A percentile compares a stretch with the other conserved stretches of the same genome.
phyloP scores from a whole-genome alignment of 345 rosid species.

The Odontarrhena argentea region DNA sequence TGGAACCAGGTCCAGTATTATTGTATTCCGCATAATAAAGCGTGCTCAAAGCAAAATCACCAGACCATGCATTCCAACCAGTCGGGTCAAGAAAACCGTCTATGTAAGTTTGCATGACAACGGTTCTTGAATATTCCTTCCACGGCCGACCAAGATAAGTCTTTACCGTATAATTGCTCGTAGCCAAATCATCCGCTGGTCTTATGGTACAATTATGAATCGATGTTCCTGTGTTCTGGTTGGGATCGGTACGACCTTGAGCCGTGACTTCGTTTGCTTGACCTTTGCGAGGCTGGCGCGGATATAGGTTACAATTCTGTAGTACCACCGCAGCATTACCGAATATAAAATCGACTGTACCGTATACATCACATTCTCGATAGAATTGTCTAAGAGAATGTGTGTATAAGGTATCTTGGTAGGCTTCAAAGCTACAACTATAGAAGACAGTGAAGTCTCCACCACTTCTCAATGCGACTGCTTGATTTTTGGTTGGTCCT shows the following conservation, averaged over 20 bases:
- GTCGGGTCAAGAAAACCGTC: slow-evolving; percentile 57
- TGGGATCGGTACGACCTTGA: slow-evolving; percentile 79
- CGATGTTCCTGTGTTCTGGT: slow-evolving; percentile 86
- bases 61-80: slow-evolving; percentile 79
- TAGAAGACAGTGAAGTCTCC: slow-evolving; percentile 81
- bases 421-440: slow-evolving; percentile 81
- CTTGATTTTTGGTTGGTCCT: slow-evolving; percentile 79
- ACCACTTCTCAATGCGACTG: slow-evolving; percentile 77
- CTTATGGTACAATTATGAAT: slow-evolving; percentile 60
- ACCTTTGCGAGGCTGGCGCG: slow-evolving; percentile 71
- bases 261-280: slow-evolving; percentile 84
- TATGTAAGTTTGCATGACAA: slow-evolving; percentile 61
- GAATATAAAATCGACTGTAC: slow-evolving; percentile 91
- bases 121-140: slow-evolving; percentile 84
- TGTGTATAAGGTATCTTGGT: slow-evolving; percentile 81
- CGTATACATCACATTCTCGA: slow-evolving; percentile 84
- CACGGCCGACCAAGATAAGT: slow-evolving; percentile 90
- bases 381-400: slow-evolving; percentile 86
- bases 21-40: slow-evolving; percentile 74
- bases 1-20: slow-evolving; percentile 73
- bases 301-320: slow-evolving; percentile 74
- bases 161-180: slow-evolving; percentile 45
- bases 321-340: slow-evolving; percentile 89
- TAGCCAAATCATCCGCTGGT: slow-evolving; percentile 67
- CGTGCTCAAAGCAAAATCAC: slow-evolving; percentile 67